Evolutionary conservation across 2,329 filamentous ascomycete species (phyloP), one percentile per base, ranked within the genome.

Genomic region (Cytospora schulzeri): DNA sequence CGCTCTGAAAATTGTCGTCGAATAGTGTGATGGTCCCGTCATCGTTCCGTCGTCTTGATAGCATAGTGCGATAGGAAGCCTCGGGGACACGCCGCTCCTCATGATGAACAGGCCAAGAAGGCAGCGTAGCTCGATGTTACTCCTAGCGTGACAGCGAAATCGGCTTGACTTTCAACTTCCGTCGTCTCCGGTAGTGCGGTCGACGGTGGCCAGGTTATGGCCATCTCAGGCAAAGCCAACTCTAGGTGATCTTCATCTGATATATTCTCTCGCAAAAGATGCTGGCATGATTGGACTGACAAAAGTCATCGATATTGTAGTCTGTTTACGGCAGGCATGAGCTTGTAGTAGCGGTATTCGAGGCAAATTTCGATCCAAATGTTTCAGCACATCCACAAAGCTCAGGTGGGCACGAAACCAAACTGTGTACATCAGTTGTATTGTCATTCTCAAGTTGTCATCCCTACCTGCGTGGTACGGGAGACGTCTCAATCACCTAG

Each of bases 281-380:
- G 48, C 51, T 35, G 29, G 51, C 50, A 50, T 29, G 22, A 38
- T 24, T 45, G 52, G 35, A 56, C 45, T 12, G 45, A n/a, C n/a
- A 14, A 3, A 48, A 14, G 8, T 48, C n/a, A n/a, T 48, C 62
- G 62, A 64, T 51, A 57, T 60, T 29, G 45, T 57, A 12, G 38
- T 56, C 57, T 29, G n/a, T 22, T 24, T 54, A 35, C 62, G 62
- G 62, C 53, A 64, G 62, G 62, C 57, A 61, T 51, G 26, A 28
- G 54, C 54, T 54, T 60, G 38, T 41, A 45, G 62, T 61, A 41
- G 52, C 60, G 52, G 38, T 41, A n/a, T 41, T 15, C 52, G 31
- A 41, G 60, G 57, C 35, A 45, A 48, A 31, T 60, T 41, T 41
- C 53, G 26, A 56, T 55, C 19, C 28, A 52, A 56, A 28, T 22